A percentile compares a stretch with the other conserved stretches of the same genome.
phyloP scores from a whole-genome alignment of 2,329 filamentous ascomycete genomes.

The Phaeosphaeria sp. region DNA sequence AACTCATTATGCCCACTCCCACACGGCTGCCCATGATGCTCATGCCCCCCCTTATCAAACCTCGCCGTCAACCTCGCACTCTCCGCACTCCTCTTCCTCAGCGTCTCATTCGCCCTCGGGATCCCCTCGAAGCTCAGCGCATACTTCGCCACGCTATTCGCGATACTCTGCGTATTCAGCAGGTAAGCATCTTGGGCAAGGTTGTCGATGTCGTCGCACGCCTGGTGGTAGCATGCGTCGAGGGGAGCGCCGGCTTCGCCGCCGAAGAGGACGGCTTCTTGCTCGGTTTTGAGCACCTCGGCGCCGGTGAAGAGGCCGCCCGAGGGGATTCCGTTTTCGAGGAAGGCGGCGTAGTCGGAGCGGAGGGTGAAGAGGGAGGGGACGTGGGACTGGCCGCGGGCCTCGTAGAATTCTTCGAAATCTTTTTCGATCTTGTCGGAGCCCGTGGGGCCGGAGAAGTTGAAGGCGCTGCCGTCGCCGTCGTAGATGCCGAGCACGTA shows the following conservation, averaged over 20 bases:
- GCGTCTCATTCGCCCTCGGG: conserved; percentile 33
- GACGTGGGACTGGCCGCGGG: conserved; percentile 38
- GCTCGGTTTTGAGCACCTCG: conserved; percentile 48
- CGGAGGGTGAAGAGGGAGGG: conserved; percentile 48
- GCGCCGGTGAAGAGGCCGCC: conserved; percentile 52
- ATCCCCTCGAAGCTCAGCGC: conserved; percentile 46
- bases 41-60: conserved; percentile 36
- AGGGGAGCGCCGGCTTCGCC: conserved; percentile 47
- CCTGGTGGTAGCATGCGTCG: conserved; percentile 49
- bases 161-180: conserved; percentile 49
- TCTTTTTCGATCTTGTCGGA: conserved; percentile 46
- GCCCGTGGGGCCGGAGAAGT: conserved; percentile 46
- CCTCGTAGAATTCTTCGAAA: conserved; percentile 46
- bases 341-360: conserved; percentile 52
- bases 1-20: conserved; percentile 24
- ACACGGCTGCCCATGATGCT: conserved; percentile 34
- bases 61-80: conserved; percentile 24
- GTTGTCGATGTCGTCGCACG: conserved; percentile 47
- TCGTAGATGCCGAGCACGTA: conserved; percentile 50
- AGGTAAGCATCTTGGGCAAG: conserved; percentile 46
- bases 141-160: conserved; percentile 49
- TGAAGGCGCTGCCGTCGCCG: conserved; percentile 47
- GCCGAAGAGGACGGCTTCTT: conserved; percentile 46
- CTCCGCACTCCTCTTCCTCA: conserved; percentile 41
- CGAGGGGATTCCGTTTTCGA: conserved; percentile 49